Evolutionary conservation across 2,329 filamentous ascomycete species (phyloP).

Genomic region (Fusarium aywerte): DNA sequence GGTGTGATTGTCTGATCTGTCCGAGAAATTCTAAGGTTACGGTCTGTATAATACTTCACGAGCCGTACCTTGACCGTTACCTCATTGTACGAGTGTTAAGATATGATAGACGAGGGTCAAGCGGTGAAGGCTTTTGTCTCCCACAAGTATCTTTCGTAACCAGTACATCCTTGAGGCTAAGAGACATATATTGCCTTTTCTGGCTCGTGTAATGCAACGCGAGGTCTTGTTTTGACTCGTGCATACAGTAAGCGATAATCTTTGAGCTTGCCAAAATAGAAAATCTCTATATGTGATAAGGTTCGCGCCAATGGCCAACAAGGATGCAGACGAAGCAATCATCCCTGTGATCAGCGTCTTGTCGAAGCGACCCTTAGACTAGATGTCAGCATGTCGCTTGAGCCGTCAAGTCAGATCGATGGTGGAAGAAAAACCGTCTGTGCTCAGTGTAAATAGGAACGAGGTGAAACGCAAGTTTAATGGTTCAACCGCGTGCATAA

Average conservation of each 20-base stretch:
- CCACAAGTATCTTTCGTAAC: not conserved
- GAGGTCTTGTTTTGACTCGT: not conserved
- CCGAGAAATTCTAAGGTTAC: not conserved
- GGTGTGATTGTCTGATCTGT: conserved; percentile 33
- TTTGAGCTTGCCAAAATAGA: not conserved
- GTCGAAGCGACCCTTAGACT: not conserved
- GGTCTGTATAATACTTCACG: not conserved
- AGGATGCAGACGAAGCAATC: not conserved
- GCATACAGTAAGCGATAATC: not conserved
- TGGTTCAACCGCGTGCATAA: conserved; percentile 6
- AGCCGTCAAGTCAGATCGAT: not conserved
- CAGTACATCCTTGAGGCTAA: not conserved
- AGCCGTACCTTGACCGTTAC: not conserved
- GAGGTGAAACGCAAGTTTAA: not conserved
- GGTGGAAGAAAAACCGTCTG: conserved; percentile 4
- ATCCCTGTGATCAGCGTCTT: conserved; percentile 1
- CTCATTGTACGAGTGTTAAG: not conserved
- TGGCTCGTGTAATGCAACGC: not conserved
- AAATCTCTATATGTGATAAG: conserved; percentile 9
- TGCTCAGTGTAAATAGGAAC: not conserved
- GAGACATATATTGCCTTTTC: not conserved
- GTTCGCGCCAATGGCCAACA: not conserved
- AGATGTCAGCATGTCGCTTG: conserved; percentile 1
- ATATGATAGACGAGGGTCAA: conserved; percentile 4
- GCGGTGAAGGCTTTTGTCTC: conserved; percentile 18